Evolutionary conservation across 2,329 filamentous ascomycete genomes (phyloP).

Genomic region (Dactylellina sp.): DNA sequence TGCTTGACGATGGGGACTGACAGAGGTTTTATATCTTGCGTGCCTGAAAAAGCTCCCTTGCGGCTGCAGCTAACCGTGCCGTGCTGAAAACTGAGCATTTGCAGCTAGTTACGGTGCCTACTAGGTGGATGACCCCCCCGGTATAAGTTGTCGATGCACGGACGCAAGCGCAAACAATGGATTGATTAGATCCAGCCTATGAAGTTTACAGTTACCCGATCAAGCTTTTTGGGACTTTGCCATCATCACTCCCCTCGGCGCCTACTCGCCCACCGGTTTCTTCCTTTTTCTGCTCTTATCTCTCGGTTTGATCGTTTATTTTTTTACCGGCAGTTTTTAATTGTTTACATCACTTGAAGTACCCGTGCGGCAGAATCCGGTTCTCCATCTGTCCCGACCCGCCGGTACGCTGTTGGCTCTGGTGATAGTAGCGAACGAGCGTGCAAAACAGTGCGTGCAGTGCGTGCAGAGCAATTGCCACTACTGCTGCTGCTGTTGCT

Average conservation of each 20-base stretch:
- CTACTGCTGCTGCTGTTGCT: too few relatives aligned
- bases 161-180: neutral
- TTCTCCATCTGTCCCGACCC: too few relatives aligned
- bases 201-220: neutral
- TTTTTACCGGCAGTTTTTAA: too few relatives aligned
- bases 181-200: constrained; percentile 17
- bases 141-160: constrained; percentile 29
- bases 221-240: too few relatives aligned
- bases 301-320: neutral
- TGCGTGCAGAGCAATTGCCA: too few relatives aligned
- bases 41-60: constrained; percentile 36
- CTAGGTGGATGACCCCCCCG: neutral
- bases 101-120: neutral
- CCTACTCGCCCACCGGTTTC: neutral
- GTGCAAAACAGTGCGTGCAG: too few relatives aligned
- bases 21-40: neutral
- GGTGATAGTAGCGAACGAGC: too few relatives aligned
- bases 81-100: constrained; percentile 13
- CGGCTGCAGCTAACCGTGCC: constrained; percentile 57
- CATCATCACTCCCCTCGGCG: neutral
- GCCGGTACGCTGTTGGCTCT: too few relatives aligned
- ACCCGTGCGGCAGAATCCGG: too few relatives aligned
- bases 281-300: constrained; percentile 14
- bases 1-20: constrained; percentile 1
- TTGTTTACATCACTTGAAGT: too few relatives aligned